These are phyloP conservation scores for Macrolepiota fuliginosa DNA, from an alignment of 768 basidiomycete genomes.

Conservation along the genomic window DNA sequence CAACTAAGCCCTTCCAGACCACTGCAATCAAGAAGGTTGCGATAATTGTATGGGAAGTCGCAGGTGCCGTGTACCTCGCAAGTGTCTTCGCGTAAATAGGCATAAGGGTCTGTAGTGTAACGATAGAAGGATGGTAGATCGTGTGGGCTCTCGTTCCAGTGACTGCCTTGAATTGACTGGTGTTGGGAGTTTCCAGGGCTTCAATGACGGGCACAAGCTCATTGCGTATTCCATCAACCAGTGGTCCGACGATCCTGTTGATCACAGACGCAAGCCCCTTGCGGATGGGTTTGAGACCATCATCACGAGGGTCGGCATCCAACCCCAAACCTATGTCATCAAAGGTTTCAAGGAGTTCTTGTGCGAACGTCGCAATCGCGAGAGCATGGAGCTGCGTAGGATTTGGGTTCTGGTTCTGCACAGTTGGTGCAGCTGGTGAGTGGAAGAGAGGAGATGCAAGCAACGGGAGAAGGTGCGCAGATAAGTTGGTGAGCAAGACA, in stretches of 20 bases:
- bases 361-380: constrained; percentile 65
- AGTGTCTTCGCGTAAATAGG: constrained; percentile 63
- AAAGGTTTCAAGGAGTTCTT: constrained; percentile 70
- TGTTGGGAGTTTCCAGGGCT: constrained; percentile 51
- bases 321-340: constrained; percentile 63
- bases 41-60: constrained; percentile 55
- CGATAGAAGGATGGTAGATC: constrained; percentile 57
- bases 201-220: constrained; percentile 63
- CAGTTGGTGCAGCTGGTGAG: constrained; percentile 45
- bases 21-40: constrained; percentile 72
- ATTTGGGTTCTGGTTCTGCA: constrained; percentile 52
- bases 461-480: constrained; percentile 62
- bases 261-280: constrained; percentile 69
- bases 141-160: constrained; percentile 29
- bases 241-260: constrained; percentile 61
- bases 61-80: constrained; percentile 50
- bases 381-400: constrained; percentile 71
- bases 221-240: constrained; percentile 58
- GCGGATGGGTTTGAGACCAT: constrained; percentile 67
- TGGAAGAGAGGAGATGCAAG: constrained; percentile 64
- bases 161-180: constrained; percentile 26
- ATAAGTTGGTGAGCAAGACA: constrained; percentile 68
- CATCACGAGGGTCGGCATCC: constrained; percentile 59
- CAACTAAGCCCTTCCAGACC: constrained; percentile 73
- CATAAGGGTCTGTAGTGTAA: constrained; percentile 53